Percentiles rank a stretch among this genome's conserved stretches.
Conservation (phyloP, 2,329 filamentous ascomycete species). For the Hirsutella rhossiliensis region DNA sequence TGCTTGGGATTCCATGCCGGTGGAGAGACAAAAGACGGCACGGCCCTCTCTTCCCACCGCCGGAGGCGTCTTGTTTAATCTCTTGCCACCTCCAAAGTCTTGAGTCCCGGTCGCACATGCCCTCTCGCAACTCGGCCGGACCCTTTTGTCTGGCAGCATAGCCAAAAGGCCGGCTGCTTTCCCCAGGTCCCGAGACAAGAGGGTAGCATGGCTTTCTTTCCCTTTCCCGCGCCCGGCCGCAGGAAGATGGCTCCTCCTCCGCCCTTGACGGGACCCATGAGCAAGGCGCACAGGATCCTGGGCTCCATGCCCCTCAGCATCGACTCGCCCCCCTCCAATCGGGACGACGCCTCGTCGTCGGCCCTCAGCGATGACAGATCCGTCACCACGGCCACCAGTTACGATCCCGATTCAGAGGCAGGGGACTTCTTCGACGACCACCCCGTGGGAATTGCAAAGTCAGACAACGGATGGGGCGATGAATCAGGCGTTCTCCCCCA, state of each 20-base stretch:
- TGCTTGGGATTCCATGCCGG: background rate
- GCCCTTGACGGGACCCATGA: constrained; percentile 24
- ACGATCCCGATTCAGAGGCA: constrained; percentile 9
- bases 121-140: background rate
- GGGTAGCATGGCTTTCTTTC: constrained; percentile 29
- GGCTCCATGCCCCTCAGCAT: constrained; percentile 32
- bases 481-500: constrained; percentile 34
- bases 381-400: constrained; percentile 24
- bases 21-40: constrained; percentile 1
- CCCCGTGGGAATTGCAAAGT: constrained; percentile 8
- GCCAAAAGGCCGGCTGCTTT: background rate
- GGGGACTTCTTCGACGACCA: constrained; percentile 7
- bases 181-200: background rate
- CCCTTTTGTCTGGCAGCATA: constrained; percentile 1
- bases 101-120: background rate
- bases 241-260: constrained; percentile 20
- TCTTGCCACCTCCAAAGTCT: background rate
- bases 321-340: constrained; percentile 22
- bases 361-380: constrained; percentile 32
- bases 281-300: constrained; percentile 39
- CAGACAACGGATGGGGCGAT: constrained; percentile 25
- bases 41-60: background rate
- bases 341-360: constrained; percentile 31
- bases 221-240: constrained; percentile 35
- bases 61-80: background rate